These are phyloP conservation scores for Aurinia saxatilis DNA, from an alignment of 345 rosid species.

Conservation along the genomic window DNA sequence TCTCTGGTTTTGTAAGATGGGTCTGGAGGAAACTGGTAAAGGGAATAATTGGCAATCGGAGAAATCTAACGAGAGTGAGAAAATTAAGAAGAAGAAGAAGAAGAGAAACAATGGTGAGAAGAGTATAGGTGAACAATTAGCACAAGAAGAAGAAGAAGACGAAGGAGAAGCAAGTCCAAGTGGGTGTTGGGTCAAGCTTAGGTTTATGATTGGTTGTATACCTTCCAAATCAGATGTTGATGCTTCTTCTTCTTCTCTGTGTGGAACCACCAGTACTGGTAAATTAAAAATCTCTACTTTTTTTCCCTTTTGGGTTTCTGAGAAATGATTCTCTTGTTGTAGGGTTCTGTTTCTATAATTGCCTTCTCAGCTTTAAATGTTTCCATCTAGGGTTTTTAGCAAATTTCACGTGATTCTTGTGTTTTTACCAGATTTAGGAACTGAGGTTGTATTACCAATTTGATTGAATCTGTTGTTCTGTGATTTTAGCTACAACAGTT, in stretches of 20 bases:
- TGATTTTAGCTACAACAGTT: constrained; percentile 25
- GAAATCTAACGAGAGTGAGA: constrained; percentile 29
- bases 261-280: constrained; percentile 45
- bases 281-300: constrained; percentile 20
- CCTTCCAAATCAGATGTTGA: constrained; percentile 78
- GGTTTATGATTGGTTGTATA: constrained; percentile 54
- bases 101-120: constrained; percentile 9
- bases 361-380: constrained; percentile 2
- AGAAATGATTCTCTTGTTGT: neutral
- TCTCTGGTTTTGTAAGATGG: constrained; percentile 22
- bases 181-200: constrained; percentile 67
- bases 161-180: constrained; percentile 36
- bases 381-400: constrained; percentile 19
- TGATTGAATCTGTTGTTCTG: neutral
- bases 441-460: neutral
- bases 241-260: constrained; percentile 48
- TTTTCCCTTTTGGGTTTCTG: too few relatives aligned
- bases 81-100: constrained; percentile 43
- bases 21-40: constrained; percentile 10
- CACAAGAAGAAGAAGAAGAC: constrained; percentile 38
- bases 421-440: neutral
- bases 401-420: constrained; percentile 5
- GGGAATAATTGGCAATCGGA: constrained; percentile 11
- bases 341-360: constrained; percentile 11
- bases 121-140: constrained; percentile 35